A percentile compares a stretch with the other conserved stretches of the same genome.
Evolutionary conservation across 441 rosid species (phyloP).

Genomic region (Mallotus japonicus): DNA sequence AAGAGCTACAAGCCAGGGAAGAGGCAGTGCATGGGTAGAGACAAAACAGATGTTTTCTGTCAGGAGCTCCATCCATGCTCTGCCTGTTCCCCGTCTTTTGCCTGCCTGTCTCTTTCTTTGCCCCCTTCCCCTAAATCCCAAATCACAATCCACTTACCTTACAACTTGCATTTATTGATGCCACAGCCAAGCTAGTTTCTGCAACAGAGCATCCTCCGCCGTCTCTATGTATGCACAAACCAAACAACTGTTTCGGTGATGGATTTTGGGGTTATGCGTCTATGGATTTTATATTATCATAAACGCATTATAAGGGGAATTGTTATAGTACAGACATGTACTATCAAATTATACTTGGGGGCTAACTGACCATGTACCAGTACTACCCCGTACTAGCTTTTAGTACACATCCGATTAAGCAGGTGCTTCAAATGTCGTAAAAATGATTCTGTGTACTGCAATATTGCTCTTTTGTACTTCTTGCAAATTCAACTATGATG

Average conservation of each 20-base stretch:
- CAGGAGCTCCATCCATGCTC: constrained; percentile 76
- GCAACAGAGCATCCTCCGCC: background rate
- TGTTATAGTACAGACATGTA: constrained; percentile 14
- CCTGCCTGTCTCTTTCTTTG: constrained; percentile 28
- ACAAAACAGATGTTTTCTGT: constrained; percentile 47
- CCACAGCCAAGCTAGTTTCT: background rate
- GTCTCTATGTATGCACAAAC: background rate
- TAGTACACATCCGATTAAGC: constrained; percentile 6
- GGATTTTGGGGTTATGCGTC: background rate
- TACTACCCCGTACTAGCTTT: background rate
- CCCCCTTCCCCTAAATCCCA: constrained; percentile 1
- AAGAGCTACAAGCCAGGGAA: constrained; percentile 66
- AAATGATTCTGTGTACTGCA: constrained; percentile 3
- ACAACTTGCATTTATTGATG: too few species aligned
- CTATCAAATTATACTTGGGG: constrained; percentile 17
- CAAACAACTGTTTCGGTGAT: background rate
- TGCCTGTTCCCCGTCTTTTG: constrained; percentile 75
- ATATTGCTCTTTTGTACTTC: background rate
- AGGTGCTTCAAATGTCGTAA: too few species aligned
- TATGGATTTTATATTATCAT: constrained; percentile 3
- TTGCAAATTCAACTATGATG: background rate
- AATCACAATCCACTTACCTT: background rate
- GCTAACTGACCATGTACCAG: constrained; percentile 13
- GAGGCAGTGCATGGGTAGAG: constrained; percentile 95
- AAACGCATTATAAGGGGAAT: background rate